Conservation (phyloP, 2,329 filamentous ascomycete genomes). For the Cladophialophora psammophila region DNA sequence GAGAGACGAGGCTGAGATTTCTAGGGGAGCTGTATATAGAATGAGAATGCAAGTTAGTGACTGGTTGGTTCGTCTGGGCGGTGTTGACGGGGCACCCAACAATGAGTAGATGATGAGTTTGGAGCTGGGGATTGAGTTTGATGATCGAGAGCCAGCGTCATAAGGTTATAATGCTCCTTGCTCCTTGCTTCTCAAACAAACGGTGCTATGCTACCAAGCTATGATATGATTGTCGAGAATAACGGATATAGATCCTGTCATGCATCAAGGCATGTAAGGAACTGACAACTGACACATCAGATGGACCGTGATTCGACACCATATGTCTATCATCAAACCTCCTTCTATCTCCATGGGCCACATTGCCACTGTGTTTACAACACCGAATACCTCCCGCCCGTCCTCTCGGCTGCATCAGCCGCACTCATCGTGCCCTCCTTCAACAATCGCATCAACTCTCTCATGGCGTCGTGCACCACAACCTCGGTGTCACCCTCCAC, state of each 20-base stretch:
- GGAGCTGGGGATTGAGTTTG: background rate
- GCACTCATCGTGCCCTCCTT: constrained; percentile 91
- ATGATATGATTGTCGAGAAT: too few species aligned
- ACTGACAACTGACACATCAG: too few species aligned
- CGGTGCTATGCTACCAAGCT: too few species aligned
- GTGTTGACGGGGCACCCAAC: too few species aligned
- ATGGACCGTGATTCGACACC: background rate
- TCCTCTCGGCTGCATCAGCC: constrained; percentile 82
- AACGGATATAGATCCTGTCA: too few species aligned
- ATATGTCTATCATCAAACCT: background rate
- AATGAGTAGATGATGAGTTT: too few species aligned
- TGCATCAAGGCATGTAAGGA: too few species aligned
- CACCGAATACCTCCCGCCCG: constrained; percentile 85
- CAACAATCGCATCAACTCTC: constrained; percentile 84
- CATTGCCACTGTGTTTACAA: constrained; percentile 58
- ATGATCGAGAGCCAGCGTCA: background rate
- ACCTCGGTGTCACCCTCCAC: constrained; percentile 97
- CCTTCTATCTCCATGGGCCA: background rate
- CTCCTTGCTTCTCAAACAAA: too few species aligned
- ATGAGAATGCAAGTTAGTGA: too few species aligned
- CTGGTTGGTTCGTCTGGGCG: too few species aligned
- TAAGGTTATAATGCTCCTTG: too few species aligned
- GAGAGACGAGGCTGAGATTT: background rate
- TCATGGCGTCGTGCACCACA: constrained; percentile 87
- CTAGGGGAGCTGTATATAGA: background rate